A percentile compares a stretch with the other conserved stretches of the same genome.
These are phyloP conservation scores for Hypseocharis bilobata DNA, from an alignment of 441 rosid genomes.

Conservation along the genomic window DNA sequence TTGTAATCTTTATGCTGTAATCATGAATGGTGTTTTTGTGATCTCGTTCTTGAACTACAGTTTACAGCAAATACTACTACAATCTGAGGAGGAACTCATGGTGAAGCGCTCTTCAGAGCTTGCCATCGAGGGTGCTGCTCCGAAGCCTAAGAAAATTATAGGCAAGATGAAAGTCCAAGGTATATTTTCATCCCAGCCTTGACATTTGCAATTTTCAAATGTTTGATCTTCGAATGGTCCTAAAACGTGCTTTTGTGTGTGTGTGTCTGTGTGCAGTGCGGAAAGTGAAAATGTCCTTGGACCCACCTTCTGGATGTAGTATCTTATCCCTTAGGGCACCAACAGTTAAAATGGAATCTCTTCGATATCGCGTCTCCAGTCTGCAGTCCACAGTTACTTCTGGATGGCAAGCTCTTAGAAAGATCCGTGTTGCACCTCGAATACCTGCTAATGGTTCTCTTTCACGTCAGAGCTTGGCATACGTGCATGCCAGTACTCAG, in stretches of 20 bases:
- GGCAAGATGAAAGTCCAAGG: constrained; percentile 99
- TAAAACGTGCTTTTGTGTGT: no score
- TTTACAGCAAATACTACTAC: constrained; percentile 69
- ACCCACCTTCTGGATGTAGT: constrained; percentile 77
- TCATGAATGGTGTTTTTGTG: not conserved
- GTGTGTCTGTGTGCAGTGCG: constrained; percentile 52
- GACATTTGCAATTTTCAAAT: constrained; percentile 17
- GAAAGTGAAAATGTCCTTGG: constrained; percentile 64
- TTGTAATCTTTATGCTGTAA: constrained; percentile 13
- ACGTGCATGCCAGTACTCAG: constrained; percentile 84
- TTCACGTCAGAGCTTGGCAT: constrained; percentile 85
- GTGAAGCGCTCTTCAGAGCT: constrained; percentile 61
- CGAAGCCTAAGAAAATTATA: constrained; percentile 69
- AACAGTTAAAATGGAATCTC: constrained; percentile 43
- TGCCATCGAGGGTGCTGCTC: constrained; percentile 51
- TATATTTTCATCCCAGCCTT: constrained; percentile 21
- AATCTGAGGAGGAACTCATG: constrained; percentile 89
- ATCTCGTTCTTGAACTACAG: constrained; percentile 31
- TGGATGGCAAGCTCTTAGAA: constrained; percentile 68
- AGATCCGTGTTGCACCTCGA: constrained; percentile 47
- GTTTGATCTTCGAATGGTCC: constrained; percentile 17
- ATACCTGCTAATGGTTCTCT: constrained; percentile 59
- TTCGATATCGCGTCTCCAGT: constrained; percentile 54
- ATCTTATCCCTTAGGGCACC: constrained; percentile 60
- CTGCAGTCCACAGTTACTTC: constrained; percentile 47